Conservation (phyloP, 805 yeast genomes). For the Torulaspora quercuum region DNA sequence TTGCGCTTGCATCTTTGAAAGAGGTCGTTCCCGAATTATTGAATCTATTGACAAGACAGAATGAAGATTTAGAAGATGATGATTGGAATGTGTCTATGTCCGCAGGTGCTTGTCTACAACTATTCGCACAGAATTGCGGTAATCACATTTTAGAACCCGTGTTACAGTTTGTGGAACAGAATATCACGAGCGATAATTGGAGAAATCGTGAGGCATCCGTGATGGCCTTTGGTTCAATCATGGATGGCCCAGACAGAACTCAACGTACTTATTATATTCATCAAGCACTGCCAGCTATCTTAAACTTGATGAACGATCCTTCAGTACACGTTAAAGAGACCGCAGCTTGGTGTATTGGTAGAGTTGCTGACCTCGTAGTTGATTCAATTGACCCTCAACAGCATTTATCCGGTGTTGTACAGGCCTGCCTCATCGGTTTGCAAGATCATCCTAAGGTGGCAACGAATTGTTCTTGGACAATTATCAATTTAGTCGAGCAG, state of each 20-base stretch:
- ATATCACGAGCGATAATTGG: slow-evolving; percentile 65
- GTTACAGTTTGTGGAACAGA: slow-evolving; percentile 73
- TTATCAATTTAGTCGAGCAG: slow-evolving; percentile 88
- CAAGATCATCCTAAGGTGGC: slow-evolving; percentile 89
- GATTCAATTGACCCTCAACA: slow-evolving; percentile 65
- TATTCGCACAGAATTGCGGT: slow-evolving; percentile 88
- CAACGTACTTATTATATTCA: slow-evolving; percentile 64
- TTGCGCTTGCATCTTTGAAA: slow-evolving; percentile 77
- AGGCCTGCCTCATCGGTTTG: slow-evolving; percentile 75
- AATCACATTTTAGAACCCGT: slow-evolving; percentile 84
- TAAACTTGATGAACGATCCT: slow-evolving; percentile 68
- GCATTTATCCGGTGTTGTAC: slow-evolving; percentile 67
- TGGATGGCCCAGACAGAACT: slow-evolving; percentile 86
- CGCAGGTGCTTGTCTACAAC: slow-evolving; percentile 93
- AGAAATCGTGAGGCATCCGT: slow-evolving; percentile 94
- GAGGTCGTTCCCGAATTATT: slow-evolving; percentile 88
- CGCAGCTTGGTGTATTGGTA: slow-evolving; percentile 97
- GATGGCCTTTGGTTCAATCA: slow-evolving; percentile 96
- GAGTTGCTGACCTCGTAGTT: slow-evolving; percentile 84
- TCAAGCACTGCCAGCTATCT: slow-evolving; percentile 80
- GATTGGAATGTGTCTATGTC: slow-evolving; percentile 99
- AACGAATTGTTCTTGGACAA: slow-evolving; percentile 97
- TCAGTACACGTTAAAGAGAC: slow-evolving; percentile 89
- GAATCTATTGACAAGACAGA: slow-evolving; percentile 75
- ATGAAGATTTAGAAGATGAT: slow-evolving; percentile 91